Base-by-base conservation (phyloP, 129 eudicot species). In the Centella asiatica region DNA sequence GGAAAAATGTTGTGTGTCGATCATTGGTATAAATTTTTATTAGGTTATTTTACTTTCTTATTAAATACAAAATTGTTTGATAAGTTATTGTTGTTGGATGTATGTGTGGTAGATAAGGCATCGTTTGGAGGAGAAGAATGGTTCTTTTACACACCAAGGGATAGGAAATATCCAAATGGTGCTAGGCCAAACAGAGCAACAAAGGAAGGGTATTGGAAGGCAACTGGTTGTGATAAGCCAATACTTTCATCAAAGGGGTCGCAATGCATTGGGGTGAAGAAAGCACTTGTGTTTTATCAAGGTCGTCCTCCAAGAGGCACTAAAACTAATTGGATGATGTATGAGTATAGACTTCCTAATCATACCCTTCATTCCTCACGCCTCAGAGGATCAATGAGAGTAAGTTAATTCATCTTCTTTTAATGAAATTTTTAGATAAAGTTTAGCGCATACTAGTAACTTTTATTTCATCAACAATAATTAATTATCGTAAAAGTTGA, bases 121-220 rank as follows among this genome's bases (percentile, higher is more conserved):
- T 31, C 57, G 24, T 64, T 72, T 64, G 70, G 76, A 1, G 76
- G 57, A n/a, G 37, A 18, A 17, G 70, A 64, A 34, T 72, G 76
- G 76, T 72, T 72, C n/a, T 71, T 71, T 64, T 71, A 51, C 18
- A 62, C 57, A 14, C 76, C 69, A 14, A 65, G 76, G 29, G 76
- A 72, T 26, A 24, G 71, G 37, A 72, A 72, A 37, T 72, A 72
- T 57, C 71, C 76, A 0, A 72, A 72, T 24, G 70, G 76, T 13
- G 59, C 42, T 24, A 70, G 76, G 12, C 70, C 76, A 7, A 72
- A 72, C 44, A 31, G 76, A 24, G 63, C 70, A 4, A 58, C 76
- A 1, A 37, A 49, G 19, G 55, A 65, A 24, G 76, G 76, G 1
- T 72, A 64, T 22, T 72, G 70, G 76, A 72, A 72, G 62, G 76